Percentiles rank a stretch among this genome's conserved stretches.
These are phyloP conservation scores for Candida frijolesensis DNA, from an alignment of 1,139 yeast genomes.

Conservation along the genomic window DNA sequence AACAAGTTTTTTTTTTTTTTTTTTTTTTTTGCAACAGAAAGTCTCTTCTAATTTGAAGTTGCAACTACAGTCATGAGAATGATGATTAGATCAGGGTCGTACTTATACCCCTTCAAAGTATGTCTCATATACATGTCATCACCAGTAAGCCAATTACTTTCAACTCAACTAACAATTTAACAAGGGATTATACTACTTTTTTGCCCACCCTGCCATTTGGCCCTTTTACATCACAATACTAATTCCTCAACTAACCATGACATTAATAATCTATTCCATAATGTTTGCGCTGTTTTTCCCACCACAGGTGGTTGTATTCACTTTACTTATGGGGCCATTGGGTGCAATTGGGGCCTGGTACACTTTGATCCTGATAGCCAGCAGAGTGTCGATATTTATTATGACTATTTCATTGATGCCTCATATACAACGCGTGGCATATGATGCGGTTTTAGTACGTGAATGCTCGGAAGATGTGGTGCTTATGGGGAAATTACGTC, in stretches of 20 bases:
- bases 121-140: too few relatives aligned
- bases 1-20: too few relatives aligned
- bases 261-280: conserved; percentile 41
- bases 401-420: conserved; percentile 58
- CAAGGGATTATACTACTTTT: conserved; percentile 49
- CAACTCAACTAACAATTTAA: conserved; percentile 4
- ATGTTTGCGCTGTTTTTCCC: conserved; percentile 50
- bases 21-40: not conserved
- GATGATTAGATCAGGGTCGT: too few relatives aligned
- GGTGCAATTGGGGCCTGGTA: conserved; percentile 58
- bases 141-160: too few relatives aligned
- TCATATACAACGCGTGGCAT: conserved; percentile 53
- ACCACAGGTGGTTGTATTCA: conserved; percentile 45
- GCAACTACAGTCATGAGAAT: too few relatives aligned
- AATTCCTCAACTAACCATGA: conserved; percentile 53
- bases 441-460: conserved; percentile 56
- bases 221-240: conserved; percentile 48
- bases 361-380: conserved; percentile 54
- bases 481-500: conserved; percentile 43
- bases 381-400: conserved; percentile 51
- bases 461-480: conserved; percentile 53
- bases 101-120: too few relatives aligned
- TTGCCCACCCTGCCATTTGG: conserved; percentile 51
- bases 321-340: conserved; percentile 56
- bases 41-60: not conserved